Evolutionary conservation across 352 stramenopile species (phyloP).

Genomic region (Saprolegnia diclina): DNA sequence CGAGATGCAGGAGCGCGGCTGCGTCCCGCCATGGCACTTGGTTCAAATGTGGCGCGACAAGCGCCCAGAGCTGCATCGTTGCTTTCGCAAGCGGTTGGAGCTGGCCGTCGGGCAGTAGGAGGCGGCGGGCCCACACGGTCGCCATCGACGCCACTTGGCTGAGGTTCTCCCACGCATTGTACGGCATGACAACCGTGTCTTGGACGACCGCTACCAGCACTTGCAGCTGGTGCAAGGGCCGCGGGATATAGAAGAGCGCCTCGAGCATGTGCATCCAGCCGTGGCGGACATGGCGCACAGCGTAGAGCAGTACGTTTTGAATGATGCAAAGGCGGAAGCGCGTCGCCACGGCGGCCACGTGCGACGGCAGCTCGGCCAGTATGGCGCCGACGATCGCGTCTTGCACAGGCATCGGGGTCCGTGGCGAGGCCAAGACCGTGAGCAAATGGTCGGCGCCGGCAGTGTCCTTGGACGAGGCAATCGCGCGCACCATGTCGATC

Average conservation of each 20-base stretch:
- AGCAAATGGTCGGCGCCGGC: constrained; percentile 54
- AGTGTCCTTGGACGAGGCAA: constrained; percentile 38
- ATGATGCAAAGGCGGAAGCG: constrained; percentile 55
- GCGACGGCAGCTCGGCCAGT: constrained; percentile 43
- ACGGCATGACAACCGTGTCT: constrained; percentile 38
- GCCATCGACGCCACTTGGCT: constrained; percentile 63
- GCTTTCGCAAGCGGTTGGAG: neutral
- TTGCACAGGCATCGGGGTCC: constrained; percentile 35
- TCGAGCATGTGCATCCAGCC: constrained; percentile 80
- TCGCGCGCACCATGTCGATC: constrained; percentile 51
- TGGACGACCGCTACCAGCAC: constrained; percentile 39
- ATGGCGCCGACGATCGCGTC: constrained; percentile 53
- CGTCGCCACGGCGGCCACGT: constrained; percentile 38
- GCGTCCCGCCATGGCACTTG: neutral
- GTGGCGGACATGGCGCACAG: constrained; percentile 59
- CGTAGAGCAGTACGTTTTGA: constrained; percentile 65
- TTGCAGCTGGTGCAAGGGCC: constrained; percentile 32
- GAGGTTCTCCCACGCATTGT: constrained; percentile 64
- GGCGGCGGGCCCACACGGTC: neutral
- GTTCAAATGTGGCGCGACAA: neutral
- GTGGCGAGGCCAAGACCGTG: constrained; percentile 45
- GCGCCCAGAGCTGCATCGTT: constrained; percentile 1
- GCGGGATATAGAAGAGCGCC: constrained; percentile 55
- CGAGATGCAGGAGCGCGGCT: neutral
- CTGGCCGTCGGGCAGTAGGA: neutral